A percentile compares a stretch with the other conserved stretches of the same genome.
Conservation (phyloP, 164 flowering plant species). For the Umbilicus rupestris region DNA sequence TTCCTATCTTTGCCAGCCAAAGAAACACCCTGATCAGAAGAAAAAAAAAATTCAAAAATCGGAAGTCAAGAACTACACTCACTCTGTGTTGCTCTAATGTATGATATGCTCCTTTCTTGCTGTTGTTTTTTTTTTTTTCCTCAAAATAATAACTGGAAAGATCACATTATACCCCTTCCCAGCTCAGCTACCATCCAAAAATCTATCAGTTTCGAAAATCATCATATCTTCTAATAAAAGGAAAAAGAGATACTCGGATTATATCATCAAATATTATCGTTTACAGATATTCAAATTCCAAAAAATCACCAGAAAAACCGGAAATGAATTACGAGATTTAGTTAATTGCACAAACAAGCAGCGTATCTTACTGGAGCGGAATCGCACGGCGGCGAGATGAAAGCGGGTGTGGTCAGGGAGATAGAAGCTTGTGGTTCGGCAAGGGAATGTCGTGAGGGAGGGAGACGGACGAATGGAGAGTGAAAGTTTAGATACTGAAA, state of each 20-base stretch:
- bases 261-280: background rate
- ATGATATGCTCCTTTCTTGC: too few species aligned
- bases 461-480: background rate
- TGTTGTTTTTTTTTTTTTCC: background rate
- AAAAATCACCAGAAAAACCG: background rate
- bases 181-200: background rate
- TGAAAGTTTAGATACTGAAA: background rate
- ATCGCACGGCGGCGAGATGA: background rate
- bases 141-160: background rate
- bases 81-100: background rate
- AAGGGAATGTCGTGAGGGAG: background rate
- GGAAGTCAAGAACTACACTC: background rate
- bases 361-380: background rate
- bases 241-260: too few species aligned
- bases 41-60: background rate
- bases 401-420: background rate
- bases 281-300: slow-evolving; percentile 1
- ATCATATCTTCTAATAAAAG: background rate
- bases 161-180: background rate
- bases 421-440: background rate
- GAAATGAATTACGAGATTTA: background rate
- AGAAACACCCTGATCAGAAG: background rate
- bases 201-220: background rate
- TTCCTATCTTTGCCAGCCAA: background rate
- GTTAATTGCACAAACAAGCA: background rate